Evolutionary conservation across 2,329 filamentous ascomycete species (phyloP), one percentile per base, ranked within the genome.

Genomic region (Xylariomycetidae sp.): DNA sequence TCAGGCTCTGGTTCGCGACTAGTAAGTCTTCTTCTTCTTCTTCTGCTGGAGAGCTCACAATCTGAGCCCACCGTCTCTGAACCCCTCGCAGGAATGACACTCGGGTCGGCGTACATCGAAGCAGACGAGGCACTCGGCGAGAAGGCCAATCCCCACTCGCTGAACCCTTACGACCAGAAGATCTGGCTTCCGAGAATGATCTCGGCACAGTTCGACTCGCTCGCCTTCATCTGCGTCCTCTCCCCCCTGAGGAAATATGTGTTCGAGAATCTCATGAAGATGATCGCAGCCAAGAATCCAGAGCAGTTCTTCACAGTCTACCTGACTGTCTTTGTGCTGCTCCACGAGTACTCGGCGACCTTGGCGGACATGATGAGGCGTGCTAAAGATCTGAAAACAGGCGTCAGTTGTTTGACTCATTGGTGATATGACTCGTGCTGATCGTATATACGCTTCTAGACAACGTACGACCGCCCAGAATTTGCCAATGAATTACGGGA

Each of bases 1-100:
- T 73, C 15, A 47, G 51, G 5, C 43, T 74, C 1, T 70, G 67
- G 64, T 67, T 72, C 42, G 64, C 63, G 3, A 62, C 63, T 9
- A 57, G 70, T 74, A 45, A 48, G 69, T 58, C 16, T 15, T n/a
- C n/a, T n/a, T n/a, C n/a, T n/a, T n/a, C n/a, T n/a, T n/a, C n/a
- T n/a, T n/a, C n/a, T n/a, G n/a, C n/a, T n/a, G n/a, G n/a, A n/a
- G n/a, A n/a, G n/a, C n/a, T n/a, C n/a, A n/a, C n/a, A n/a, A n/a
- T n/a, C n/a, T n/a, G n/a, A n/a, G n/a, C n/a, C n/a, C n/a, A n/a
- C n/a, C n/a, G n/a, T n/a, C n/a, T n/a, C n/a, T n/a, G n/a, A n/a
- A n/a, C n/a, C n/a, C n/a, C n/a, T n/a, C n/a, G n/a, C n/a, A n/a
- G n/a, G n/a, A n/a, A n/a, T n/a, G n/a, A n/a, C n/a, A n/a, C n/a